Evolutionary conservation across 2,329 filamentous ascomycete genomes (phyloP).

Genomic region (Neonectria magnoliae): DNA sequence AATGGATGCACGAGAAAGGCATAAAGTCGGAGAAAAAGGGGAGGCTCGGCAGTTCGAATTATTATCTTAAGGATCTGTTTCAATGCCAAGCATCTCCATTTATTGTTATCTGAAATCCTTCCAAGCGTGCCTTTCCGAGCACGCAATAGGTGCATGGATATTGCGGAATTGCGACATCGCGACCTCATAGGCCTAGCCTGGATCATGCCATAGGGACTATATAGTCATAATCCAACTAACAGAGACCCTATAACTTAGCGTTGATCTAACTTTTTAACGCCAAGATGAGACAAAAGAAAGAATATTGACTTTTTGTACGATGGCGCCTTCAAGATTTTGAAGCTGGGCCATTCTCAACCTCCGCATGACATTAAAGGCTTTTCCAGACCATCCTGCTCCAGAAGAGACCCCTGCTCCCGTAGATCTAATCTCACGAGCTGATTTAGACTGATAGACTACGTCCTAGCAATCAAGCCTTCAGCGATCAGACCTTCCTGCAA

Average conservation of each 20-base stretch:
- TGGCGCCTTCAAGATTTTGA: no score
- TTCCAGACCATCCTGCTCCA: no score
- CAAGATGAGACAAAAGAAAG: not conserved
- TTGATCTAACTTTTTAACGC: not conserved
- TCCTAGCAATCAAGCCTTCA: no score
- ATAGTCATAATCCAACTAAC: slow-evolving; percentile 2
- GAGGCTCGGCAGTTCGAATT: not conserved
- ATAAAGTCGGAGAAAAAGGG: not conserved
- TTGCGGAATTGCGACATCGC: slow-evolving; percentile 8
- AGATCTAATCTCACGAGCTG: no score
- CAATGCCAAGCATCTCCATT: not conserved
- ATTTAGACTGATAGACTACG: no score
- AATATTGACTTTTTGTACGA: not conserved
- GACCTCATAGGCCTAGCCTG: slow-evolving; percentile 14
- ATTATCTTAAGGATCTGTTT: not conserved
- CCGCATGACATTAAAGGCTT: no score
- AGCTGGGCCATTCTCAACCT: no score
- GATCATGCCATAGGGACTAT: slow-evolving; percentile 17
- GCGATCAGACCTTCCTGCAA: no score
- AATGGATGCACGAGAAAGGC: not conserved
- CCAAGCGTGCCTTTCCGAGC: slow-evolving; percentile 4
- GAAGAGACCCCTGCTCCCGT: no score
- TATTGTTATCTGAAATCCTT: slow-evolving; percentile 3
- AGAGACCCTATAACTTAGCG: slow-evolving; percentile 9
- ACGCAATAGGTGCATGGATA: slow-evolving; percentile 19